phyloP scores from a whole-genome alignment of 192 early-diverging fungal species.

The Linnemannia schmuckeri region DNA sequence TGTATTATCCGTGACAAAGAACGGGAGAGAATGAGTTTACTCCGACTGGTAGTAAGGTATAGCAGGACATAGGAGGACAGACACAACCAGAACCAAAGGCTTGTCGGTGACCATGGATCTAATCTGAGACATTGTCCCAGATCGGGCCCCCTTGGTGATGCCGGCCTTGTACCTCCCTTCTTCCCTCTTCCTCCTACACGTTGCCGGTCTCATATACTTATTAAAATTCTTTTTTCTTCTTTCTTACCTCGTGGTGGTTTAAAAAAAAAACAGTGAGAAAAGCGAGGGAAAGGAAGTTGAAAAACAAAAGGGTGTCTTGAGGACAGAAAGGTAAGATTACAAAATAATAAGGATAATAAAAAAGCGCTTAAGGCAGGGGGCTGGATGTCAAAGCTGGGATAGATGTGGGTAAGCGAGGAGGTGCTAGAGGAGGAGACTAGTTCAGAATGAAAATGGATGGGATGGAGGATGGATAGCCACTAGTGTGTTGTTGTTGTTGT shows the following conservation, averaged over 20 bases:
- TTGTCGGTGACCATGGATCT: not conserved
- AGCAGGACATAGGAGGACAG: not conserved
- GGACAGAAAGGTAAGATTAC: not conserved
- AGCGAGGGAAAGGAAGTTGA: too few relatives aligned
- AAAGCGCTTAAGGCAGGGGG: not conserved
- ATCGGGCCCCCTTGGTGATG: not conserved
- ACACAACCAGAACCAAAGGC: not conserved
- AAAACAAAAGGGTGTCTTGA: not conserved
- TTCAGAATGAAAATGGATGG: not conserved
- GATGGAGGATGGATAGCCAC: not conserved
- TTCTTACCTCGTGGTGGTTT: not conserved
- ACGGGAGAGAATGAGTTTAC: too few relatives aligned
- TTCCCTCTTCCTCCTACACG: not conserved
- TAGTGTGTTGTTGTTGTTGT: not conserved
- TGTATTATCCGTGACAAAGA: too few relatives aligned
- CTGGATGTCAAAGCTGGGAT: not conserved
- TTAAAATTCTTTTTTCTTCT: not conserved
- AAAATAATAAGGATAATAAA: not conserved
- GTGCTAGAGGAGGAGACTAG: not conserved
- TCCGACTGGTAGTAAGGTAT: too few relatives aligned
- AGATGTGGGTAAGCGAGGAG: not conserved
- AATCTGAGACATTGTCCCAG: conserved; percentile 9
- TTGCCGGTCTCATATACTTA: not conserved
- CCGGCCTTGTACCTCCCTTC: not conserved
- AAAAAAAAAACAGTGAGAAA: not conserved